Percentiles rank a stretch among this genome's conserved stretches.
Evolutionary conservation across 1,284 basidiomycete genomes (phyloP).

Genomic region (Leccinum pachyderme): DNA sequence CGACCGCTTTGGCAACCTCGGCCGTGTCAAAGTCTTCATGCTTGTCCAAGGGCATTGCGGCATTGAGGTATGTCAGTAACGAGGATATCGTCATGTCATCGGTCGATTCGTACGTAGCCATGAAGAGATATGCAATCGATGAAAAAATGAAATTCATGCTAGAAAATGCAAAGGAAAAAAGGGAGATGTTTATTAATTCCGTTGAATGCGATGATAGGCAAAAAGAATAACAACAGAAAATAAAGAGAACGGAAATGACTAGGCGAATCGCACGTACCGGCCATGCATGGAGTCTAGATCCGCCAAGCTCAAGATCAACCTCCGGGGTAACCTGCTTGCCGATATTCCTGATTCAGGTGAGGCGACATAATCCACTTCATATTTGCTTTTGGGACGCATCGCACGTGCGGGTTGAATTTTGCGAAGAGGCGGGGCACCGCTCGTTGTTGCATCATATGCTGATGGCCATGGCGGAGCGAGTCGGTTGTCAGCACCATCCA

Average conservation of each 20-base stretch:
- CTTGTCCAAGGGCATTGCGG: slow-evolving; percentile 70
- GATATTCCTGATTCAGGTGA: slow-evolving; percentile 16
- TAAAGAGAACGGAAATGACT: slow-evolving; percentile 3
- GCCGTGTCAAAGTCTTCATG: slow-evolving; percentile 76
- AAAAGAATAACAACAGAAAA: neutral
- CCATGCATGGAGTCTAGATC: slow-evolving; percentile 56
- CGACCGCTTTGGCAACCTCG: slow-evolving; percentile 62
- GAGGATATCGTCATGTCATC: slow-evolving; percentile 68
- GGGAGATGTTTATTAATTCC: slow-evolving; percentile 7
- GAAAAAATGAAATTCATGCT: slow-evolving; percentile 58
- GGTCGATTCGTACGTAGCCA: slow-evolving; percentile 57
- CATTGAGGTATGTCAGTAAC: slow-evolving; percentile 67
- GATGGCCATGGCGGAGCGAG: slow-evolving; percentile 21
- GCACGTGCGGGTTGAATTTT: slow-evolving; percentile 23
- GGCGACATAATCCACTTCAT: slow-evolving; percentile 21
- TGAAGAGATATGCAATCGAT: slow-evolving; percentile 60
- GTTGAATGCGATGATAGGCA: neutral
- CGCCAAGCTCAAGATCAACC: slow-evolving; percentile 43
- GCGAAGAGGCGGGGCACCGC: slow-evolving; percentile 10
- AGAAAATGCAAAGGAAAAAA: slow-evolving; percentile 2
- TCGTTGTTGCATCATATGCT: slow-evolving; percentile 15
- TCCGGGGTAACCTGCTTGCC: slow-evolving; percentile 29
- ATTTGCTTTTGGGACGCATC: slow-evolving; percentile 29
- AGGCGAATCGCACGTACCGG: slow-evolving; percentile 44
- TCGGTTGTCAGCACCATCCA: slow-evolving; percentile 21